These are phyloP conservation scores for Roridomyces roridus DNA, from an alignment of 768 basidiomycete species.

Conservation along the genomic window DNA sequence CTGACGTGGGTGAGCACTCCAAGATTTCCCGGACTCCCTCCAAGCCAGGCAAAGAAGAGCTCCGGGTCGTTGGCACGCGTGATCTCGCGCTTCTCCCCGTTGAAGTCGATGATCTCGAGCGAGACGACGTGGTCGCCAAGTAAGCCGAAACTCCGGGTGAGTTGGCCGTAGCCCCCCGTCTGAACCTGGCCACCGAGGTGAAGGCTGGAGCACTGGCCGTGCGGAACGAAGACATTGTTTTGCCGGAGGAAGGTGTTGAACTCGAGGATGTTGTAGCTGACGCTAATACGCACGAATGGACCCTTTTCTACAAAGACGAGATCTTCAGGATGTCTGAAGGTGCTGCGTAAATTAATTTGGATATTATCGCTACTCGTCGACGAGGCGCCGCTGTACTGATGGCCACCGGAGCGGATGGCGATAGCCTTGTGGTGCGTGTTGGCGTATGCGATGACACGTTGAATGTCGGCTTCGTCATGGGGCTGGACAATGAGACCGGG, in stretches of 20 bases:
- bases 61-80: slow-evolving; percentile 9
- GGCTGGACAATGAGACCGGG: slow-evolving; percentile 15
- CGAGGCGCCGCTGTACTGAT: slow-evolving; percentile 18
- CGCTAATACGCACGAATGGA: slow-evolving; percentile 3
- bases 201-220: slow-evolving; percentile 12
- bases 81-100: slow-evolving; percentile 15
- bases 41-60: slow-evolving; percentile 13
- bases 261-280: slow-evolving; percentile 7
- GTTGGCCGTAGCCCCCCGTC: slow-evolving; percentile 16
- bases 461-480: slow-evolving; percentile 4
- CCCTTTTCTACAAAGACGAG: background rate
- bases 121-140: slow-evolving; percentile 11
- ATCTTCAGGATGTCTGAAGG: slow-evolving; percentile 5
- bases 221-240: slow-evolving; percentile 10
- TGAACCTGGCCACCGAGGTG: slow-evolving; percentile 13
- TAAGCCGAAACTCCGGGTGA: slow-evolving; percentile 15
- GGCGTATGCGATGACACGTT: slow-evolving; percentile 3
- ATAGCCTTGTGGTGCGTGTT: slow-evolving; percentile 6
- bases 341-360: background rate
- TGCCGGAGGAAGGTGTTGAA: slow-evolving; percentile 16
- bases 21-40: slow-evolving; percentile 14
- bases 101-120: slow-evolving; percentile 16
- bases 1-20: slow-evolving; percentile 13
- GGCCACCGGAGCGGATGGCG: slow-evolving; percentile 15
- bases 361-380: slow-evolving; percentile 7